Conservation (phyloP, 805 yeast genomes). For the Yamadazyma tumulicola region DNA sequence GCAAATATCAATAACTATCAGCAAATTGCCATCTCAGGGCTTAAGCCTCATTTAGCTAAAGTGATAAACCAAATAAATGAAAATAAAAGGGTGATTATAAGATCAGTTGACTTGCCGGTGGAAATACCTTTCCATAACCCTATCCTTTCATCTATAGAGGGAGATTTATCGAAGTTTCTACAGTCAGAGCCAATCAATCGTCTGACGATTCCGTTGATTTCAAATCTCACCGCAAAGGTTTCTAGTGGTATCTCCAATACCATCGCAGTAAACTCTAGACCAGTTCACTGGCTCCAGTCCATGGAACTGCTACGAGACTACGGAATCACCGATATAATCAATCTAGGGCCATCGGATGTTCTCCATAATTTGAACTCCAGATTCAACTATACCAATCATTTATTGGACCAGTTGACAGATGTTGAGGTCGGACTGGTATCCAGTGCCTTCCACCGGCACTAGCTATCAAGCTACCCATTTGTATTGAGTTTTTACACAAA, state of each 20-base stretch:
- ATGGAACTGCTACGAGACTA: slow-evolving; percentile 19
- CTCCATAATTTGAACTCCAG: slow-evolving; percentile 22
- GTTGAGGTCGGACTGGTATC: too few species aligned
- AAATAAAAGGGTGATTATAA: slow-evolving; percentile 17
- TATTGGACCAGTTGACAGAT: too few species aligned
- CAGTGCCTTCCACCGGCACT: too few species aligned
- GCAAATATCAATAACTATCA: slow-evolving; percentile 45
- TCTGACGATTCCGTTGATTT: slow-evolving; percentile 28
- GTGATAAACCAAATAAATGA: slow-evolving; percentile 18
- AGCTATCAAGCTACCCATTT: too few species aligned
- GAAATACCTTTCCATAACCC: slow-evolving; percentile 51
- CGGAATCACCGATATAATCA: slow-evolving; percentile 20
- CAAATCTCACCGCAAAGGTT: slow-evolving; percentile 33
- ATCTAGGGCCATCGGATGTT: slow-evolving; percentile 39
- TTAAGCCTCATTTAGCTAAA: slow-evolving; percentile 17
- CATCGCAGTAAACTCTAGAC: slow-evolving; percentile 37
- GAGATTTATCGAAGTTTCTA: slow-evolving; percentile 18
- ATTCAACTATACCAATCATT: slow-evolving; percentile 1
- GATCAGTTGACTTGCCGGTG: slow-evolving; percentile 36
- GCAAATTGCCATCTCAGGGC: slow-evolving; percentile 47
- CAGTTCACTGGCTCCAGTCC: slow-evolving; percentile 42
- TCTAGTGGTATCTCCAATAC: slow-evolving; percentile 26
- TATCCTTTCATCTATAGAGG: slow-evolving; percentile 35
- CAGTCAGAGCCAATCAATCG: not conserved
- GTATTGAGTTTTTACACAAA: too few species aligned